Evolutionary conservation across 2,329 filamentous ascomycete genomes (phyloP).

Genomic region (Penicillium sp.): DNA sequence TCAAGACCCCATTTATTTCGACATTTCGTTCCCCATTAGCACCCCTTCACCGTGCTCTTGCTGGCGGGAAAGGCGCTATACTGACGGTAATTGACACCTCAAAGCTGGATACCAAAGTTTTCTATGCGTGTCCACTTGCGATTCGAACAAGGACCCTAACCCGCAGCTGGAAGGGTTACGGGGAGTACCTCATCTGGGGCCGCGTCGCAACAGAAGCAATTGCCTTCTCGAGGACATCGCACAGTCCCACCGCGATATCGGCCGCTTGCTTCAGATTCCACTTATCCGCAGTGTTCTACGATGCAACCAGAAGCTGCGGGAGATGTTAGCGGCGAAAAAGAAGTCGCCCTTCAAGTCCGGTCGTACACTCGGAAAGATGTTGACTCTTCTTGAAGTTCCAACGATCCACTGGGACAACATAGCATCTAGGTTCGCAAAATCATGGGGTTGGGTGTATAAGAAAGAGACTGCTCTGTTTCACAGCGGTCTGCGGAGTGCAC

Average conservation of each 20-base stretch:
- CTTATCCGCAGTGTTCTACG: slow-evolving; percentile 8
- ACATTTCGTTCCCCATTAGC: slow-evolving; percentile 25
- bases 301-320: slow-evolving; percentile 14
- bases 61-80: slow-evolving; percentile 19
- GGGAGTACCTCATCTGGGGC: slow-evolving; percentile 39
- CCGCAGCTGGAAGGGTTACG: slow-evolving; percentile 24
- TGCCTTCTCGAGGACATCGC: slow-evolving; percentile 25
- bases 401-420: slow-evolving; percentile 20
- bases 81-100: slow-evolving; percentile 32
- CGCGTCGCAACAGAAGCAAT: slow-evolving; percentile 27
- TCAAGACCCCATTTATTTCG: slow-evolving; percentile 36
- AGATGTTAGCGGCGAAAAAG: slow-evolving; percentile 4
- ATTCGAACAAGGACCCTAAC: background rate
- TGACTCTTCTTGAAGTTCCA: slow-evolving; percentile 22
- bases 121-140: slow-evolving; percentile 28
- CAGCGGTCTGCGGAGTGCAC: background rate
- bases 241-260: slow-evolving; percentile 16
- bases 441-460: slow-evolving; percentile 15
- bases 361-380: slow-evolving; percentile 20
- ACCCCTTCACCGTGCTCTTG: slow-evolving; percentile 33
- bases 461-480: background rate
- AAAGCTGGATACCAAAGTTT: slow-evolving; percentile 24
- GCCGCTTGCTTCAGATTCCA: slow-evolving; percentile 26
- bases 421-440: slow-evolving; percentile 18
- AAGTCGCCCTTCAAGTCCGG: slow-evolving; percentile 14